Base-by-base conservation (phyloP, 75 land plant species). In the Adiantum capillusveneris region DNA sequence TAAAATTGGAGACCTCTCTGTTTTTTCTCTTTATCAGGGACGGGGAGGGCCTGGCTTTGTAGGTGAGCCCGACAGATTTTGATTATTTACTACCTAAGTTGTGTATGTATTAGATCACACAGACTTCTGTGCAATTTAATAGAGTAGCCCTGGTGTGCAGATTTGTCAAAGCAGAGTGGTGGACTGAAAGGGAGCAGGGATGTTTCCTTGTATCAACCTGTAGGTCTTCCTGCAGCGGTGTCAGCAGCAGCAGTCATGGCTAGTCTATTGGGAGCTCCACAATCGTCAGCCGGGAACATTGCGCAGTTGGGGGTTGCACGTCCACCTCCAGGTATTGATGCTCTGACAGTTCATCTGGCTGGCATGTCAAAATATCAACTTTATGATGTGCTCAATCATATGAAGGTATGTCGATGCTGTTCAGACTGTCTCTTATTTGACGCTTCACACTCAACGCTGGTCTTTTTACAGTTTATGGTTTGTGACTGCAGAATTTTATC, bases 281-380 rank as follows among this genome's bases (percentile, higher is more conserved):
- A 86, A 65, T 51, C 42, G 52, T 44, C 63, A 36, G 54, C 19
- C 17, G 58, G 11, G 7, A 21, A 11, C 45, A 41, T 27, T 22
- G 54, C 53, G 53, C 77, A 73, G 45, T 12, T 58, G 29, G 67
- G 58, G n/a, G 9, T 44, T 37, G 59, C 39, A 21, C 50, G 50
- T 3, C 2, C 22, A 46, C 30, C 14, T 21, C 64, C 43, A 21
- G 79, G 83, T 16, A 79, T 46, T 64, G 97, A 91, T 75, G 79
- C 81, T 26, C 76, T 91, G 41, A 87, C 97, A 48, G 76, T 63
- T 53, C 71, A 87, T 74, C 65, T 91, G 54, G 88, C 97, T 20
- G 78, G 74, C 64, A 77, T 91, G 88, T 82, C 97, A 11, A 77
- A 72, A 59, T 67, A 64, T 53, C 93, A 91, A 66, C 83, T 91